Evolutionary conservation across 1,284 basidiomycete genomes (phyloP), one percentile per base, ranked within the genome.

Genomic region (Entoloma clypeatum): DNA sequence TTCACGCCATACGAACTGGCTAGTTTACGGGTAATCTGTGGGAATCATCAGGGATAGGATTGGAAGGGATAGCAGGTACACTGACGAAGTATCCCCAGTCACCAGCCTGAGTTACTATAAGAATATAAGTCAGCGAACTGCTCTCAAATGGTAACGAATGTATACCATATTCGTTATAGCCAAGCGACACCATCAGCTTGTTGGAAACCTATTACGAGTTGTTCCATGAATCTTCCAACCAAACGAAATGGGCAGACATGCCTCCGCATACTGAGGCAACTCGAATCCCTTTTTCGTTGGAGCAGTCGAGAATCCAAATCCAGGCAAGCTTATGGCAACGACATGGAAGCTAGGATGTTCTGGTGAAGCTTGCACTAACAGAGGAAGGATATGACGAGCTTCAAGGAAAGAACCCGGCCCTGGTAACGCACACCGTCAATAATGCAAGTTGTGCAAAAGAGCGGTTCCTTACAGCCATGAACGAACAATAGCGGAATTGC

Each of bases 321-420:
- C 70, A 2, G 76, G 75, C 5, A 77, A 52, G 41, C 71, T 67
- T 5, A 67, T 47, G 0, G 67, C 69, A 0, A 78, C 73, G 7
- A 78, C 71, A 47, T 81, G 75, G 51, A 81, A 81, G 41, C 66
- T 72, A 1, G 77, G 76, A 28, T 71, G 61, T 3, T 72, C 65
- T 5, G 62, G 33, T 0, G 66, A 64, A 0, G 61, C 54, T 2
- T 60, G 55, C 0, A 63, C 63, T 37, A 81, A 56, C 1, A 78
- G 49, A 0, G 79, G 75, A 1, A 79, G 56, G 0, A 79, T 55
- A 55, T 76, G 80, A 36, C 61, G 58, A 9, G 67, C 70, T 58
- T 81, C 77, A 14, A 74, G 53, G 52, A 80, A 79, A 47, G 65
- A 64, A 22, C 79, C 77, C 0, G 79, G 79, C 79, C 78, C 79